Percentiles rank a stretch among this genome's conserved stretches.
These are phyloP conservation scores for Globisporangium orthogonon DNA, from an alignment of 352 stramenopile species.

Conservation along the genomic window DNA sequence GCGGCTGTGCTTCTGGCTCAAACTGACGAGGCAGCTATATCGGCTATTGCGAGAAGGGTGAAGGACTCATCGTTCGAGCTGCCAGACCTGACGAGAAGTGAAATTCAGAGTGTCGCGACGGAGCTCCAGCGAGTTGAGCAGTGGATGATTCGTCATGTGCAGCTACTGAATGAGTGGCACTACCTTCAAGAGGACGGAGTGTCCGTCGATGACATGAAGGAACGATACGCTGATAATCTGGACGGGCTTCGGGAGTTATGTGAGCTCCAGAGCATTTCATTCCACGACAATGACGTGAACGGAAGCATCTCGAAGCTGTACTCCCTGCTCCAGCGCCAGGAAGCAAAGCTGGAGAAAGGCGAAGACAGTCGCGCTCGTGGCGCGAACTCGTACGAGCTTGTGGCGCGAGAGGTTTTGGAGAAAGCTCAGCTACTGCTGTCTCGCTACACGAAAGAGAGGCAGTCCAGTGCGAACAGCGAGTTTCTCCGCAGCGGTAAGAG, in stretches of 20 bases:
- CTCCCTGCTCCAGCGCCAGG: conserved; percentile 18
- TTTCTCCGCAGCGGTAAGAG: background rate
- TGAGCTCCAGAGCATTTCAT: conserved; percentile 29
- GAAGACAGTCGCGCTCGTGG: background rate
- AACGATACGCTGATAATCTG: conserved; percentile 44
- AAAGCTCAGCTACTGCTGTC: conserved; percentile 27
- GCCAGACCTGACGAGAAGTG: background rate
- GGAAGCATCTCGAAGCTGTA: conserved; percentile 34
- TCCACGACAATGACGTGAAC: conserved; percentile 28
- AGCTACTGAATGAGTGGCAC: conserved; percentile 59
- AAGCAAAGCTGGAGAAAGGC: background rate
- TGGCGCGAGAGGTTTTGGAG: conserved; percentile 19
- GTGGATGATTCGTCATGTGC: conserved; percentile 58
- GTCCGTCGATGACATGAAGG: conserved; percentile 36
- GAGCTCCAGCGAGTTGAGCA: conserved; percentile 43
- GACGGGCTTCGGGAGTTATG: conserved; percentile 47
- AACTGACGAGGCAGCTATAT: background rate
- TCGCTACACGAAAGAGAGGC: conserved; percentile 15
- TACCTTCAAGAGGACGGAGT: conserved; percentile 38
- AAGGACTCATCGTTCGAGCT: background rate
- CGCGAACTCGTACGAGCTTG: conserved; percentile 21
- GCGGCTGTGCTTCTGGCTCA: conserved; percentile 11
- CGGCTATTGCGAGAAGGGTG: background rate
- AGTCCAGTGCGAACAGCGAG: background rate
- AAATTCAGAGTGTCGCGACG: conserved; percentile 25